Evolutionary conservation across 257 asterid species (phyloP).

Genomic region (Penstemon davidsonii): DNA sequence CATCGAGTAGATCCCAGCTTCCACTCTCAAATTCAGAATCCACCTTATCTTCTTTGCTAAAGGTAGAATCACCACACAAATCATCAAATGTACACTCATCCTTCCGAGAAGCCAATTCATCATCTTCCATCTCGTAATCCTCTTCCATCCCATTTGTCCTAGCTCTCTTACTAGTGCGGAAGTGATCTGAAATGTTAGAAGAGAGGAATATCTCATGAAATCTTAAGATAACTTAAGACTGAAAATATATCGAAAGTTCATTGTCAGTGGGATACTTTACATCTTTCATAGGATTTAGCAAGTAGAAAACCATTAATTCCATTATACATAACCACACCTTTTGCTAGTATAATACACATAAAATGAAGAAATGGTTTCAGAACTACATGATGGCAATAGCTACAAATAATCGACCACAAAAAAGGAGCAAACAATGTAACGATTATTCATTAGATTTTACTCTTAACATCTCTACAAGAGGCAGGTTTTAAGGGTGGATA

Average conservation of each 20-base stretch:
- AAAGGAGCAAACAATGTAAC: not conserved
- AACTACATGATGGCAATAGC: slow-evolving; percentile 13
- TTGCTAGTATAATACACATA: not conserved
- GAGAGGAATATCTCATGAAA: slow-evolving; percentile 22
- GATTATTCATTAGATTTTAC: not conserved
- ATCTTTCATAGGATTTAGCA: too few species aligned
- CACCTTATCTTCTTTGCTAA: slow-evolving; percentile 38
- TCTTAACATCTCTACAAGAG: not conserved
- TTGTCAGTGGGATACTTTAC: not conserved
- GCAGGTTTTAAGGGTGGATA: not conserved
- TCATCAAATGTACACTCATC: slow-evolving; percentile 68
- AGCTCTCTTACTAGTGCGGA: slow-evolving; percentile 66
- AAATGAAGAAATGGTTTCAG: slow-evolving; percentile 5
- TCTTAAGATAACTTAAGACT: slow-evolving; percentile 19
- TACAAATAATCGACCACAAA: not conserved
- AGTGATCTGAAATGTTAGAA: slow-evolving; percentile 55
- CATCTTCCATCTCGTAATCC: slow-evolving; percentile 61
- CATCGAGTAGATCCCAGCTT: slow-evolving; percentile 77
- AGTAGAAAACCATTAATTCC: not conserved
- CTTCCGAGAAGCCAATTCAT: slow-evolving; percentile 31
- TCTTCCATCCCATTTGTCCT: slow-evolving; percentile 66
- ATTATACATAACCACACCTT: not conserved
- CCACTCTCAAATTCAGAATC: slow-evolving; percentile 47
- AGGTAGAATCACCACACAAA: slow-evolving; percentile 55
- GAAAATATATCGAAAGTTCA: not conserved